phyloP scores from a whole-genome alignment of 164 flowering plant species.

The Annona squamosa region DNA sequence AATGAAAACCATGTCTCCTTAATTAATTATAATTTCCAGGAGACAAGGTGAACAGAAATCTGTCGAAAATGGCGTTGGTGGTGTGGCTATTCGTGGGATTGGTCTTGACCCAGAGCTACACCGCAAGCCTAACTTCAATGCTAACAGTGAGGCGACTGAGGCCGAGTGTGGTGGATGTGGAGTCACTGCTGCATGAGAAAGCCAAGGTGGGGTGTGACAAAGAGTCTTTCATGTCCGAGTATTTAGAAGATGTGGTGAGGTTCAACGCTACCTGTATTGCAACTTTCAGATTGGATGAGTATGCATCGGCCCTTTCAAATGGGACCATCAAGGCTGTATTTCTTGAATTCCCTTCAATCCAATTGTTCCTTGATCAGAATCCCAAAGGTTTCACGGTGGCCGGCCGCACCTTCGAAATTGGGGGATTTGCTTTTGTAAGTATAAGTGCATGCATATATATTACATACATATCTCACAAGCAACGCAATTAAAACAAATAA shows the following conservation, averaged over 20 bases:
- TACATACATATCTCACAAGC: no score
- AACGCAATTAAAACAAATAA: no score
- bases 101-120: slow-evolving; percentile 16
- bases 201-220: slow-evolving; percentile 23
- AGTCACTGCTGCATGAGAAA: slow-evolving; percentile 9
- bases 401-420: slow-evolving; percentile 9
- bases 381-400: background rate
- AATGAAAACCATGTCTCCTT: no score
- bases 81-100: slow-evolving; percentile 25
- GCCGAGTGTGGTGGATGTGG: slow-evolving; percentile 10
- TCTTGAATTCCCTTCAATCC: slow-evolving; percentile 6
- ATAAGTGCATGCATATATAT: background rate
- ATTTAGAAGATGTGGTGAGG: slow-evolving; percentile 15
- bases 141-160: slow-evolving; percentile 12
- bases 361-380: background rate
- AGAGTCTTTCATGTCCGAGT: slow-evolving; percentile 16
- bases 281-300: background rate
- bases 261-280: background rate
- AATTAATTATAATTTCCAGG: slow-evolving; percentile 10
- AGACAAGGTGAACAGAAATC: slow-evolving; percentile 12
- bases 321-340: slow-evolving; percentile 12
- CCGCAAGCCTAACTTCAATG: slow-evolving; percentile 24
- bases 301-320: background rate
- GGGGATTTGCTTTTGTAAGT: slow-evolving; percentile 20
- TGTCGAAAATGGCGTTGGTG: slow-evolving; percentile 13